Percentiles rank a stretch among this genome's conserved stretches.
phyloP scores from a whole-genome alignment of 1,284 basidiomycete genomes.

The Golubevia sp. region DNA sequence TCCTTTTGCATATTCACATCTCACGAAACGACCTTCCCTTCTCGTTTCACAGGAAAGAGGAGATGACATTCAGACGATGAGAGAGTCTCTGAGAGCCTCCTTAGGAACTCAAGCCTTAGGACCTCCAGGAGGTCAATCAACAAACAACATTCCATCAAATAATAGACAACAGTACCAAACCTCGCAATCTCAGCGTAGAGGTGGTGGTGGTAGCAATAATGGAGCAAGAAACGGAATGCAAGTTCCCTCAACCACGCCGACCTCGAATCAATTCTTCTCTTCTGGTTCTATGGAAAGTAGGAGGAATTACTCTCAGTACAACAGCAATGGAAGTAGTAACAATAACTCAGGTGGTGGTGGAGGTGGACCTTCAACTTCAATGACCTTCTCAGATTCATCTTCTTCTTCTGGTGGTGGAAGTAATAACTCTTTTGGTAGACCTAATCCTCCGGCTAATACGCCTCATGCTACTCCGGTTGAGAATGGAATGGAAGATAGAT shows the following conservation, averaged over 20 bases:
- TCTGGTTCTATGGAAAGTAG: slow-evolving; percentile 8
- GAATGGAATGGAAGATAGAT: slow-evolving; percentile 1
- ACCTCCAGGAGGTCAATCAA: too few species aligned
- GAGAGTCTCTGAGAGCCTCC: slow-evolving; percentile 30
- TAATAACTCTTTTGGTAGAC: slow-evolving; percentile 4
- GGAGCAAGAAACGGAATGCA: too few species aligned
- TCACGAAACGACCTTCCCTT: too few species aligned
- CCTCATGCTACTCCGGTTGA: slow-evolving; percentile 39
- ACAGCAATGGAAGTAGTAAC: too few species aligned
- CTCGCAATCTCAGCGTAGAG: too few species aligned
- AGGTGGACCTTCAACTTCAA: too few species aligned
- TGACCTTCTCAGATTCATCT: slow-evolving; percentile 5
- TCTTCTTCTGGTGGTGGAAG: slow-evolving; percentile 8
- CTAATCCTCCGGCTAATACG: slow-evolving; percentile 32
- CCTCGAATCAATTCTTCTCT: background rate
- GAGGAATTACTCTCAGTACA: too few species aligned
- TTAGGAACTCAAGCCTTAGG: slow-evolving; percentile 22
- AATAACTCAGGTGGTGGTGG: too few species aligned
- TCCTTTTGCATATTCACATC: too few species aligned
- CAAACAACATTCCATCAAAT: background rate
- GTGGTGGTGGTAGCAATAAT: too few species aligned
- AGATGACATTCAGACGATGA: slow-evolving; percentile 35
- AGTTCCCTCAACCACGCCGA: too few species aligned
- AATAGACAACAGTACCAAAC: background rate
- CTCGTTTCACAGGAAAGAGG: slow-evolving; percentile 26